Evolutionary conservation across 768 basidiomycete species (phyloP).

Genomic region (Lentinus brumalis): DNA sequence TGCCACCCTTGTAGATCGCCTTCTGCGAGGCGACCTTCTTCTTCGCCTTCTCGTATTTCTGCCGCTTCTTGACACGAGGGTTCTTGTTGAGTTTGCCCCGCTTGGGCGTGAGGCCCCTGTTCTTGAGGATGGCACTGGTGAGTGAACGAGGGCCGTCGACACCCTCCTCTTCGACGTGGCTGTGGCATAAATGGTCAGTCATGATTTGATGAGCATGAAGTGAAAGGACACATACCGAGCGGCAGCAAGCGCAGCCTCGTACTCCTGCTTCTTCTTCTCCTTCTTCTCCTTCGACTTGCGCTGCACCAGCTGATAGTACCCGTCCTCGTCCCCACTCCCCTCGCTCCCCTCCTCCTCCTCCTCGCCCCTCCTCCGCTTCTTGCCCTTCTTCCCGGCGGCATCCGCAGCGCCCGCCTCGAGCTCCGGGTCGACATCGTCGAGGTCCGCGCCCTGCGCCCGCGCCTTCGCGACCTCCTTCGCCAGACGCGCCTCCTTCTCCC

Average conservation of each 20-base stretch:
- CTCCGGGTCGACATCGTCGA: constrained; percentile 60
- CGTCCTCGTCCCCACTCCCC: constrained; percentile 49
- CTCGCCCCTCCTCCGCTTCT: constrained; percentile 40
- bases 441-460: constrained; percentile 62
- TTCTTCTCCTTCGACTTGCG: constrained; percentile 69
- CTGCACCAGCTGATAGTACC: constrained; percentile 92
- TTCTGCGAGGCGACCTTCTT: constrained; percentile 88
- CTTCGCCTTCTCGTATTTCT: constrained; percentile 93
- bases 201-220: background rate
- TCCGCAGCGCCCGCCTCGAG: constrained; percentile 5
- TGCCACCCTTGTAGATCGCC: constrained; percentile 89
- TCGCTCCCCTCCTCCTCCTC: constrained; percentile 25
- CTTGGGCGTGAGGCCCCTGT: constrained; percentile 91
- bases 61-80: constrained; percentile 95
- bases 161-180: constrained; percentile 39
- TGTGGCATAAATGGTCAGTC: background rate
- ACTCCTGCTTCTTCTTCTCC: constrained; percentile 77
- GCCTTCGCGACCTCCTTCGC: constrained; percentile 55
- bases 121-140: constrained; percentile 88
- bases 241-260: constrained; percentile 64
- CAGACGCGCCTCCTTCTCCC: constrained; percentile 57
- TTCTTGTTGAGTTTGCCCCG: constrained; percentile 91
- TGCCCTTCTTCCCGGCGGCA: constrained; percentile 22
- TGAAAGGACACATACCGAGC: constrained; percentile 50
- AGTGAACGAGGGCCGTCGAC: constrained; percentile 80